Conservation (phyloP, 441 rosid genomes). For the Gossypium gossypioides region DNA sequence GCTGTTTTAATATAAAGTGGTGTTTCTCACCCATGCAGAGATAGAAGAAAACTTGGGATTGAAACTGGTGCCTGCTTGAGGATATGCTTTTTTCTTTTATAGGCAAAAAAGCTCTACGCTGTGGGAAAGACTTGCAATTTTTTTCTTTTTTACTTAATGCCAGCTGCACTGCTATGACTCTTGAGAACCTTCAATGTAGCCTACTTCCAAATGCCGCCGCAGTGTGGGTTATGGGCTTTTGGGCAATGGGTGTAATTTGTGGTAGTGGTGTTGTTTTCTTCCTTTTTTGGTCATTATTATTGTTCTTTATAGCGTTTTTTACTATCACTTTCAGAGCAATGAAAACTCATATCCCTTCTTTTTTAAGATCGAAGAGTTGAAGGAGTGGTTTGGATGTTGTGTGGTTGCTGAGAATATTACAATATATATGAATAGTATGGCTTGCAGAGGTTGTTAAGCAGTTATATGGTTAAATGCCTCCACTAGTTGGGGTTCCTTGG, state of each 20-base stretch:
- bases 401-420: neutral
- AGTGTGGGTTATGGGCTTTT: neutral
- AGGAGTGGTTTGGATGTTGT: neutral
- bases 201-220: neutral
- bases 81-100: constrained; percentile 26
- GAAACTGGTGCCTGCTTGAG: constrained; percentile 25
- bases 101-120: constrained; percentile 25
- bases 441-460: neutral
- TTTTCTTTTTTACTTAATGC: constrained; percentile 16
- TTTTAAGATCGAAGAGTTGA: neutral
- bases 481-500: no score
- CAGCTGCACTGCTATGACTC: constrained; percentile 12
- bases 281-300: neutral
- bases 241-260: neutral
- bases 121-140: constrained; percentile 2
- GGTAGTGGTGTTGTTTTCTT: neutral
- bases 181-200: neutral
- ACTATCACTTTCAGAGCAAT: neutral
- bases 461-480: no score
- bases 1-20: neutral
- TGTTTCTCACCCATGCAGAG: constrained; percentile 25
- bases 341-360: neutral
- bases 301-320: neutral
- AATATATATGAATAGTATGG: neutral
- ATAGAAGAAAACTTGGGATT: constrained; percentile 27